Evolutionary conservation across 192 early-diverging fungal species (phyloP), one percentile per base, ranked within the genome.

Genomic region (Backusella psychrophila): DNA sequence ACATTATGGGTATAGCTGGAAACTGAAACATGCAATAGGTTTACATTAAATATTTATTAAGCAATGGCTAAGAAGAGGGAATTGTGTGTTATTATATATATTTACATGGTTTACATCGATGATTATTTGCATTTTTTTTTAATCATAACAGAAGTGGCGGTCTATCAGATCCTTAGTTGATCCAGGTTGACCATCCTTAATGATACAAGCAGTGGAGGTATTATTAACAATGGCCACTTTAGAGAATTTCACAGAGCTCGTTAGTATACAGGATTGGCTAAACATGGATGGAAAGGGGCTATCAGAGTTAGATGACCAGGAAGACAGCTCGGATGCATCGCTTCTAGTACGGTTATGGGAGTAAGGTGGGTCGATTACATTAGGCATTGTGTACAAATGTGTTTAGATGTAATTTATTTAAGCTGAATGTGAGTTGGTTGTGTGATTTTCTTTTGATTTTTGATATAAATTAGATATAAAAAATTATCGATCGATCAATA

Each of bases 151-250:
- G 23, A 38, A 69, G 21, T 69, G 23, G 11, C 68, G 68, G 35
- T 69, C 68, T 23, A 69, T 69, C 35, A 69, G 1, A 14, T 23
- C 38, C 15, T 69, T 69, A 3, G 68, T 36, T 35, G 68, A 69
- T 69, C 68, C 68, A 23, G 68, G 68, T 12, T 41, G 34, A 39
- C n/a, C 36, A 39, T 41, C 68, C 19, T 41, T 69, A 9, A 38
- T 69, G 7, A 69, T 69, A 12, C 38, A 69, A 21, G 68, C 36
- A 41, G 68, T 69, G 12, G 68, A 23, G 21, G 68, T 39, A 38
- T 69, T 23, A 23, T 69, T 69, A 17, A 69, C 68, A 41, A 69
- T 69, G 2, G 38, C 35, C n/a, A 69, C 68, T 69, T 69, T 69
- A 9, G 68, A 69, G 12, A 69, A 69, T 39, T 69, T 69, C 9